Percentiles rank a stretch among this genome's conserved stretches.
These are phyloP conservation scores for Citrullus mucosospermus DNA, from an alignment of 306 rosid species.

Conservation along the genomic window DNA sequence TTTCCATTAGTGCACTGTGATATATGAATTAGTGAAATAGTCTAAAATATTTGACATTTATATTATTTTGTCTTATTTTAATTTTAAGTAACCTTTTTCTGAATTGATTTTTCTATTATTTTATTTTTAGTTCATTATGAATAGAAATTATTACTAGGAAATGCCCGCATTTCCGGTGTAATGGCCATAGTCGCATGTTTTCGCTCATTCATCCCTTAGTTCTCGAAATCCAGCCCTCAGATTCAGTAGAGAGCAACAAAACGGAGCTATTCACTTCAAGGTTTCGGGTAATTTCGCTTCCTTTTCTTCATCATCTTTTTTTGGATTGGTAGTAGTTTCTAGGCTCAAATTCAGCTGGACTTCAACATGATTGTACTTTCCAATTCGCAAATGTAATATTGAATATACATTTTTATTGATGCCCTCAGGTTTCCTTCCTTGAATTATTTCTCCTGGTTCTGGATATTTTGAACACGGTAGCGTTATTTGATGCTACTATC, in stretches of 20 bases:
- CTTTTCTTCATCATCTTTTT: not conserved
- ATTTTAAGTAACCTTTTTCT: no score
- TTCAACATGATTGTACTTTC: not conserved
- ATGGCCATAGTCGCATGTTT: not conserved
- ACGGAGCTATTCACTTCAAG: not conserved
- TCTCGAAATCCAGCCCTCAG: not conserved
- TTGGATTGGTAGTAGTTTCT: not conserved
- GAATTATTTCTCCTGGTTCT: not conserved
- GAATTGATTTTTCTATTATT: no score
- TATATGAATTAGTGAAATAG: no score
- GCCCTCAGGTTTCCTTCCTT: not conserved
- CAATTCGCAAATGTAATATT: not conserved
- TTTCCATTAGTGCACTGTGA: no score
- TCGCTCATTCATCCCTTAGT: not conserved
- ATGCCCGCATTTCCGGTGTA: not conserved
- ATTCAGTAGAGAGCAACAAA: not conserved
- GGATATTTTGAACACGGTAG: not conserved
- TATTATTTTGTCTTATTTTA: no score
- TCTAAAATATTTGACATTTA: no score
- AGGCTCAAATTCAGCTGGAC: not conserved
- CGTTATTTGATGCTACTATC: not conserved
- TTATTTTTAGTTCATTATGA: no score
- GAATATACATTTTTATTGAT: not conserved
- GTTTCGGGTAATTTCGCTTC: not conserved
- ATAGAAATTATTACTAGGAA: not conserved